Percentiles rank a stretch among this genome's conserved stretches.
phyloP scores from a whole-genome alignment of 176 grass and related monocot genomes.

The Leersia perrieri region DNA sequence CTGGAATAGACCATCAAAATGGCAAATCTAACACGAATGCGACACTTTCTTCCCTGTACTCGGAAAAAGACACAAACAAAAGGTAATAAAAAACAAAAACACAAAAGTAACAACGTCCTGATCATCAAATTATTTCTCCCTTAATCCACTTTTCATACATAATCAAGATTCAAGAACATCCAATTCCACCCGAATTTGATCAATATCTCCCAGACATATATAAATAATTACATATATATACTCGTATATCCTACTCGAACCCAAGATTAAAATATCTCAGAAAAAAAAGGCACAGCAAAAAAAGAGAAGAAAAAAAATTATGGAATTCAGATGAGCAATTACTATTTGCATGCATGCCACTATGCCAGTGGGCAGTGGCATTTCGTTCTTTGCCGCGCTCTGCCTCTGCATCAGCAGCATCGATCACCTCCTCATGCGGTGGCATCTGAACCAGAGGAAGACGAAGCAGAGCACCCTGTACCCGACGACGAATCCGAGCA shows the following conservation, averaged over 20 bases:
- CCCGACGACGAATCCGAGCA: slow-evolving; percentile 68
- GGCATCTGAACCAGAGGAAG: slow-evolving; percentile 81
- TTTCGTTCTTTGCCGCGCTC: background rate
- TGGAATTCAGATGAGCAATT: slow-evolving; percentile 17
- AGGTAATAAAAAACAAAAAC: too few relatives aligned
- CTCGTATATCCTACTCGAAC: slow-evolving; percentile 25
- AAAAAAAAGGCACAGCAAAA: slow-evolving; percentile 2
- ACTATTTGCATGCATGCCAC: slow-evolving; percentile 34
- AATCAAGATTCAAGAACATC: too few relatives aligned
- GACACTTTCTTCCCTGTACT: background rate
- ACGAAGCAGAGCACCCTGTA: slow-evolving; percentile 87
- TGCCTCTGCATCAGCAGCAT: background rate
- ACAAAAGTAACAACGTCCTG: background rate
- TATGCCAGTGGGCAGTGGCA: slow-evolving; percentile 7
- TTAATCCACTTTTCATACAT: slow-evolving; percentile 22
- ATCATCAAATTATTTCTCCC: slow-evolving; percentile 12
- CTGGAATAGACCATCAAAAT: background rate
- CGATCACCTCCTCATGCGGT: slow-evolving; percentile 56
- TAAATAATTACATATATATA: slow-evolving; percentile 11
- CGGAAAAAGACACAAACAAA: slow-evolving; percentile 1
- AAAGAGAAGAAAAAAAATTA: background rate
- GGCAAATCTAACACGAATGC: slow-evolving; percentile 11
- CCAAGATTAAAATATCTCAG: slow-evolving; percentile 26
- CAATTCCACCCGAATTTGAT: slow-evolving; percentile 14
- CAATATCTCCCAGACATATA: slow-evolving; percentile 29